Percentiles rank a stretch among this genome's conserved stretches.
phyloP scores from a whole-genome alignment of 2,329 filamentous ascomycete genomes.

The Aspergillus cejpii region DNA sequence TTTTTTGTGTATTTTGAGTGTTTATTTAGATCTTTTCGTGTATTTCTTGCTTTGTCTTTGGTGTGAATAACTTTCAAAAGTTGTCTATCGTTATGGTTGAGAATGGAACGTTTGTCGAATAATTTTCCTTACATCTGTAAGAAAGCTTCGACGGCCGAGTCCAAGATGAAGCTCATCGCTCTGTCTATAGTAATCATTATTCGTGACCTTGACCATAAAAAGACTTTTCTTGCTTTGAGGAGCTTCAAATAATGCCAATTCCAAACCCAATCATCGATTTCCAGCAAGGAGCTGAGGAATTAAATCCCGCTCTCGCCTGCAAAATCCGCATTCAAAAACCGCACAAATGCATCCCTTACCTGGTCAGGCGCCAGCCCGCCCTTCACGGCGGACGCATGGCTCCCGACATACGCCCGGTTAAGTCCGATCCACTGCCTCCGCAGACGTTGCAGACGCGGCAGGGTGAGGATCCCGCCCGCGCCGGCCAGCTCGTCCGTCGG shows the following conservation, averaged over 20 bases:
- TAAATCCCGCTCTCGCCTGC: conserved; percentile 22
- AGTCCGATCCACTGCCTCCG: conserved; percentile 44
- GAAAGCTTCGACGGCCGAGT: no score
- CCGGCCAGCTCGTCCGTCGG: conserved; percentile 41
- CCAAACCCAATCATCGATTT: no score
- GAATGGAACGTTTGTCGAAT: no score
- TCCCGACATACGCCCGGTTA: conserved; percentile 37
- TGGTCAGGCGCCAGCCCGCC: conserved; percentile 31
- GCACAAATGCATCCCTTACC: conserved; percentile 42
- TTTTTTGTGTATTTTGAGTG: not conserved
- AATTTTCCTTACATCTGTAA: no score
- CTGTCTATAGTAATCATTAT: no score
- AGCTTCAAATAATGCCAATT: no score
- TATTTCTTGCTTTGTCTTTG: not conserved
- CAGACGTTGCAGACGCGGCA: conserved; percentile 41
- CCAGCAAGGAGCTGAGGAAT: no score
- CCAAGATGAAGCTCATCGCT: no score
- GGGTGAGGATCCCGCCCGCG: conserved; percentile 36
- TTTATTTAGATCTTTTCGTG: conserved; percentile 1
- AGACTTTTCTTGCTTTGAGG: no score
- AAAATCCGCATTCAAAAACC: conserved; percentile 43
- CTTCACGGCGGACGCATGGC: conserved; percentile 30
- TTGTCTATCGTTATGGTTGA: not conserved
- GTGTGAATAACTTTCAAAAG: not conserved
- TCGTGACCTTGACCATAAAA: no score